phyloP scores from a whole-genome alignment of 2,329 filamentous ascomycete genomes.

The Aureobasidium zeae region DNA sequence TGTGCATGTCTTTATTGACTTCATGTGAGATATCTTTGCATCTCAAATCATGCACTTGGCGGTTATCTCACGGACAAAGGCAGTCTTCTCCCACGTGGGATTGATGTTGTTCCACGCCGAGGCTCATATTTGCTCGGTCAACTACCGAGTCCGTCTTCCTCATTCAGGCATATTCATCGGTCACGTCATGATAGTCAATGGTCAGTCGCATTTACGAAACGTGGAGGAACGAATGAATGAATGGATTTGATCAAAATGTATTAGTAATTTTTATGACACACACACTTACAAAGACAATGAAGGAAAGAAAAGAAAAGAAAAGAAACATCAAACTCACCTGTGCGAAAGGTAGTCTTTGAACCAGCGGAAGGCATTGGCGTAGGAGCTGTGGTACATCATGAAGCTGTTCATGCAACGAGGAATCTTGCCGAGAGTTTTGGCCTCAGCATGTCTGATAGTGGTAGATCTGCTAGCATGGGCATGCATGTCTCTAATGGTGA shows the following conservation, averaged over 20 bases:
- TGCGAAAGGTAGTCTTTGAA: not conserved
- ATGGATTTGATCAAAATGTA: not conserved
- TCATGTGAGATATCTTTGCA: not conserved
- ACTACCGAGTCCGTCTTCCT: no score
- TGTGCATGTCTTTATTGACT: not conserved
- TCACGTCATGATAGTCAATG: not conserved
- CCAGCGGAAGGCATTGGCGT: no score
- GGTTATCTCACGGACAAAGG: not conserved
- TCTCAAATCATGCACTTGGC: slow-evolving; percentile 8
- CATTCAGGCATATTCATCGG: not conserved
- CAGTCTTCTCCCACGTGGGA: not conserved
- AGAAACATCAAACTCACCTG: not conserved
- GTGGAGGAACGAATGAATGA: not conserved
- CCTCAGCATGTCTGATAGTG: slow-evolving; percentile 1
- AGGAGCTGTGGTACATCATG: not conserved
- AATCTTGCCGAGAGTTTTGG: not conserved
- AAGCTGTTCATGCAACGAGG: not conserved
- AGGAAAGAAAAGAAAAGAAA: not conserved
- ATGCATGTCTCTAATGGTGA: not conserved
- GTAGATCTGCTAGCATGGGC: not conserved
- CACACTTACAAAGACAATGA: not conserved
- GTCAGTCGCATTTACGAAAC: no score
- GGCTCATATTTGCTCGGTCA: not conserved
- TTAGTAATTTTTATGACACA: not conserved
- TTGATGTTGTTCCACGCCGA: not conserved